Percentiles rank a stretch among this genome's conserved stretches.
Conservation (phyloP, 2,329 filamentous ascomycete genomes). For the Fusarium sp. region DNA sequence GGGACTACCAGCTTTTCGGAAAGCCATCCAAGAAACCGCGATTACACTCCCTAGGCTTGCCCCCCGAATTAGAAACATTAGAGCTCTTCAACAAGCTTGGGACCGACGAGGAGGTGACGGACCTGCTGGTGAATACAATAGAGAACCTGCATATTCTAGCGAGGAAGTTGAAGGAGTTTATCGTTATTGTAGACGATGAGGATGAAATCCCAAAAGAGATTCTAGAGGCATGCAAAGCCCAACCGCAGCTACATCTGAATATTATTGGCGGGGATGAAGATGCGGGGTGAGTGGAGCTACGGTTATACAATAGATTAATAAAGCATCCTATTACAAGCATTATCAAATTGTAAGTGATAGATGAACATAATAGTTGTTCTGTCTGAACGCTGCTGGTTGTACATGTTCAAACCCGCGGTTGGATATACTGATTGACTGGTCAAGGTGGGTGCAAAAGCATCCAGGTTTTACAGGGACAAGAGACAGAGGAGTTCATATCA, state of each 20-base stretch:
- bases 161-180: constrained; percentile 52
- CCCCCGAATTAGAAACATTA: constrained; percentile 57
- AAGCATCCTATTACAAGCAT: too few species aligned
- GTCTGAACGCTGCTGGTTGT: too few species aligned
- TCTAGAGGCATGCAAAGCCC: constrained; percentile 50
- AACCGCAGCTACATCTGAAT: constrained; percentile 48
- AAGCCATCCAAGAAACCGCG: constrained; percentile 57
- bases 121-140: constrained; percentile 56
- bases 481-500: too few species aligned
- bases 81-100: constrained; percentile 60
- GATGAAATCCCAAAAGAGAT: constrained; percentile 50
- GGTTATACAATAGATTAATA: not conserved
- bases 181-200: constrained; percentile 51
- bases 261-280: constrained; percentile 45
- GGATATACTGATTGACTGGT: too few species aligned
- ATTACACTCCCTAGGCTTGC: constrained; percentile 59
- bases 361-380: too few species aligned
- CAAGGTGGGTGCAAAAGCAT: too few species aligned
- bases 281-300: not conserved
- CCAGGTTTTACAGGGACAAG: too few species aligned
- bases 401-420: too few species aligned
- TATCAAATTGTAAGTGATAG: too few species aligned
- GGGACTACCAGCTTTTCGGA: constrained; percentile 62
- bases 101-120: constrained; percentile 59
- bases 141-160: constrained; percentile 53